Base-by-base conservation (phyloP, 768 basidiomycete genomes). In the Rhodosporidiobolus odoratus region DNA sequence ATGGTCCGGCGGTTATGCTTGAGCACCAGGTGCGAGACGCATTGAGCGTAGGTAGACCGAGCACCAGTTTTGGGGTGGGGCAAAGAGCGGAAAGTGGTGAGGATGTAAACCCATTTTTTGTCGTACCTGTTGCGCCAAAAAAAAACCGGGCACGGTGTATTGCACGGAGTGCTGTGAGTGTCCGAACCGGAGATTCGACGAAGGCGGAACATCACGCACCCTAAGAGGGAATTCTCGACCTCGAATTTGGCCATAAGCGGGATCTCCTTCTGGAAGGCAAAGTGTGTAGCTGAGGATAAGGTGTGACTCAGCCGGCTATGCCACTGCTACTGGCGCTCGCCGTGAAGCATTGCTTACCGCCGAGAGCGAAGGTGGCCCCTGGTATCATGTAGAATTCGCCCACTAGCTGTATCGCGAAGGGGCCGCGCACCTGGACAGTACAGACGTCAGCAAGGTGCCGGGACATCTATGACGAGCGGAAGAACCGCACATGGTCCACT, bases 1-100 rank as follows among this genome's bases (percentile, higher is more conserved):
- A 72, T 43, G 21, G 71, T 72, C 16, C 71, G 62, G 6, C 71
- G 58, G 34, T 52, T 43, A 66, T 68, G 66, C 59, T 72, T 72
- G 25, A 72, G 25, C 32, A 72, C 71, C 38, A 68, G 16, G n/a
- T 68, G 62, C 3, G 59, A 62, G n/a, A 72, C 38, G 19, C 56
- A 45, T n/a, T 23, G 30, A 4, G 62, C 58, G 59, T 72, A 68
- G 25, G 41, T 58, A 1, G 45, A 67, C 13, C 48, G 60, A 8
- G 23, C 54, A 40, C 71, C 66, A 13, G 64, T 70, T 35, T 62
- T 61, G 9, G 64, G 69, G 53, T 66, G 59, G 2, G 66, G 58
- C 0, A 34, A 59, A 3, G 66, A 68, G 41, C 37, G 53, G 71
- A 68, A 72, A 27, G 40, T 23, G 4, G 58, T 62, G 12, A 57